phyloP scores from a whole-genome alignment of 176 grass and related monocot genomes.

The Aegilops sharonensis region DNA sequence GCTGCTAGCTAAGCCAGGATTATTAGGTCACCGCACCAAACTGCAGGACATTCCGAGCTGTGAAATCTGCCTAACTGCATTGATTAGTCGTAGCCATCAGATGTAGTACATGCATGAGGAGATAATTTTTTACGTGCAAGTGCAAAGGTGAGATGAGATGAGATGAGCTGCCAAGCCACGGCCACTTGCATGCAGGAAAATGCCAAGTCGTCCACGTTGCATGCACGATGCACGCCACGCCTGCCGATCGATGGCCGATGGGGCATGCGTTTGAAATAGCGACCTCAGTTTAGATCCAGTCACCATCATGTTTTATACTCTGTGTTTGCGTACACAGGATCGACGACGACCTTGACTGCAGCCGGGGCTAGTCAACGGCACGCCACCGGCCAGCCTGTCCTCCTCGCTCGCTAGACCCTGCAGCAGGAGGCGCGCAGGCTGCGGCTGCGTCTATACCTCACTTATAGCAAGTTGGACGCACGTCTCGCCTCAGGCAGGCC shows the following conservation, averaged over 20 bases:
- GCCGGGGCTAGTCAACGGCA: background rate
- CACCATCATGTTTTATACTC: background rate
- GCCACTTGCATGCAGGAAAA: constrained; percentile 5
- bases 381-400: background rate
- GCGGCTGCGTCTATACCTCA: too few species aligned
- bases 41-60: background rate
- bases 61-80: background rate
- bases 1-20: background rate
- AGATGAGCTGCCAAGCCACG: background rate
- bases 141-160: background rate
- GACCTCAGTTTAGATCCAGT: background rate
- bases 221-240: background rate
- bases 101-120: background rate
- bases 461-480: too few species aligned
- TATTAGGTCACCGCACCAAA: background rate
- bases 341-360: background rate
- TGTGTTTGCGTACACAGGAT: background rate
- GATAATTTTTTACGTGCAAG: background rate
- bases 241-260: background rate
- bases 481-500: too few species aligned
- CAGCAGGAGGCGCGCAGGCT: background rate
- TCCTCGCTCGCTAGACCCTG: background rate
- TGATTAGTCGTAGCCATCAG: background rate
- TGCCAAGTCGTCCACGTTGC: constrained; percentile 29
- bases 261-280: background rate